phyloP scores from a whole-genome alignment of 331 rosid genomes.

The Acacia concinna region DNA sequence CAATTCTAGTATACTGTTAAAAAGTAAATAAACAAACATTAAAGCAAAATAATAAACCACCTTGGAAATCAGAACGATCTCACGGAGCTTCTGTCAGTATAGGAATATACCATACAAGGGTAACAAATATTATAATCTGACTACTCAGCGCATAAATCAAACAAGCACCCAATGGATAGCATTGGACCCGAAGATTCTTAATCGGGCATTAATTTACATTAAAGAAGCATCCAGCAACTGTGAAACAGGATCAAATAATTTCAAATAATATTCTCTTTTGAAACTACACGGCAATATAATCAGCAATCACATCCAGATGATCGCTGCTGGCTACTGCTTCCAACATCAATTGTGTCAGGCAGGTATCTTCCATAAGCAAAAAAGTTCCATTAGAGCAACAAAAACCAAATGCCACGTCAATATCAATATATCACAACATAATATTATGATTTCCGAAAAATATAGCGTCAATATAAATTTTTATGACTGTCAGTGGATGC shows the following conservation, averaged over 20 bases:
- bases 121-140: constrained; percentile 11
- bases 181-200: constrained; percentile 45
- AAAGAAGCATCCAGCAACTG: constrained; percentile 40
- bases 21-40: background rate
- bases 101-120: constrained; percentile 35
- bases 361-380: constrained; percentile 61
- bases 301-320: constrained; percentile 91
- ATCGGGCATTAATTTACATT: constrained; percentile 59
- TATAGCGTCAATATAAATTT: constrained; percentile 3
- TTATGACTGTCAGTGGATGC: constrained; percentile 2
- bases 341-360: constrained; percentile 97
- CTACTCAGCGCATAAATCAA: constrained; percentile 25
- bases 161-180: constrained; percentile 43
- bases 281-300: constrained; percentile 41
- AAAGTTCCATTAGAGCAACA: constrained; percentile 33
- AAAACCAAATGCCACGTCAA: constrained; percentile 27
- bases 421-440: constrained; percentile 17
- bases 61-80: constrained; percentile 17
- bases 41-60: constrained; percentile 21
- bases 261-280: constrained; percentile 38
- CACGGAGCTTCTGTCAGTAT: constrained; percentile 25
- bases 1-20: background rate
- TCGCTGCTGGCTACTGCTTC: constrained; percentile 74
- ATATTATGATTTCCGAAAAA: constrained; percentile 8
- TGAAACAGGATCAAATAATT: constrained; percentile 29